phyloP scores from a whole-genome alignment of 2,329 filamentous ascomycete genomes.

The Truncatella angustata region DNA sequence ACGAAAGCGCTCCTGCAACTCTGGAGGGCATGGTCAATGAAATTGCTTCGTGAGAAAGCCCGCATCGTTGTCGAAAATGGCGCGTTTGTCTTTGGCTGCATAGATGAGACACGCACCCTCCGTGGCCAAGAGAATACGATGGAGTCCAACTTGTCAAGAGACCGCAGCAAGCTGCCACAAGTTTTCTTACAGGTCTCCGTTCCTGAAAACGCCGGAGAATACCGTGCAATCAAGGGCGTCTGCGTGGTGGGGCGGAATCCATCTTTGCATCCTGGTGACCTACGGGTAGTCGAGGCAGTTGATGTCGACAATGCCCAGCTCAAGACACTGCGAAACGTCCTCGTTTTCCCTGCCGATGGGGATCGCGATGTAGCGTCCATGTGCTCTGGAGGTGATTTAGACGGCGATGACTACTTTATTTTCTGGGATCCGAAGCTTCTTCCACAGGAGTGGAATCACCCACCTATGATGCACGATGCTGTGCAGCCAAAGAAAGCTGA shows the following conservation, averaged over 20 bases:
- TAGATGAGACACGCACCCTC: conserved; percentile 79
- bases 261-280: conserved; percentile 88
- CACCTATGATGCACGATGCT: conserved; percentile 74
- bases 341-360: conserved; percentile 82
- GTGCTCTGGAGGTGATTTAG: conserved; percentile 93
- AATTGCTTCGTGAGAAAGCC: conserved; percentile 89
- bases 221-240: conserved; percentile 68
- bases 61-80: conserved; percentile 79
- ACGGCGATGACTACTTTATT: conserved; percentile 93
- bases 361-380: conserved; percentile 86
- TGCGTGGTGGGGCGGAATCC: conserved; percentile 91
- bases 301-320: conserved; percentile 74
- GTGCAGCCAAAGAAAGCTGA: conserved; percentile 54
- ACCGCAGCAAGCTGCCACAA: conserved; percentile 64
- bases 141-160: conserved; percentile 38
- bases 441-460: conserved; percentile 66
- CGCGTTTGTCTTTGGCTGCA: conserved; percentile 82
- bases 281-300: conserved; percentile 83
- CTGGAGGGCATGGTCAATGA: conserved; percentile 88
- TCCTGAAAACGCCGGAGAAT: conserved; percentile 48
- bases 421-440: conserved; percentile 83
- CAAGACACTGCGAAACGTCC: conserved; percentile 75
- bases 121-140: conserved; percentile 64
- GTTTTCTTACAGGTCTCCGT: conserved; percentile 84
- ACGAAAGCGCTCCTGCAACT: conserved; percentile 73